Percentiles rank a stretch among this genome's conserved stretches.
phyloP scores from a whole-genome alignment of 1,139 yeast species.

The Magnusiomyces tetraspermus region DNA sequence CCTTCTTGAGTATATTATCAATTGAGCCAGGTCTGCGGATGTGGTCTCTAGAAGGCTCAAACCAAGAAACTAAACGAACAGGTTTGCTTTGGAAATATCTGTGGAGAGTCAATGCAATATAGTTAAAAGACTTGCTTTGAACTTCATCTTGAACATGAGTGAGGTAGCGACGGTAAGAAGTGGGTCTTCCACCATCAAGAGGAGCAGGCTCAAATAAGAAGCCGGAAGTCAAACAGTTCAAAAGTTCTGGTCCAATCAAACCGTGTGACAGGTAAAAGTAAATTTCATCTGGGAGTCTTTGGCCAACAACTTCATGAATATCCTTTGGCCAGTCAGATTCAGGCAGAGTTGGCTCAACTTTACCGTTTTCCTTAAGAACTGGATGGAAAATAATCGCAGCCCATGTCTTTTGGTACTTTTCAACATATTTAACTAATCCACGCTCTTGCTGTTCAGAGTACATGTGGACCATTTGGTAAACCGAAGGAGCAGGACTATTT shows the following conservation, averaged over 20 bases:
- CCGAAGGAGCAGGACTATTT: slow-evolving; percentile 28
- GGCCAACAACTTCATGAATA: slow-evolving; percentile 73
- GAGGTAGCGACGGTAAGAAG: slow-evolving; percentile 50
- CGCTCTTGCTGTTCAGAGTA: slow-evolving; percentile 25
- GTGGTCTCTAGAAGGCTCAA: slow-evolving; percentile 34
- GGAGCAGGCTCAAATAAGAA: slow-evolving; percentile 57
- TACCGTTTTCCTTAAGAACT: slow-evolving; percentile 58
- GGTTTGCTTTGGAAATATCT: slow-evolving; percentile 80
- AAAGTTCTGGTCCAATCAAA: slow-evolving; percentile 51
- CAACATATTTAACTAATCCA: slow-evolving; percentile 26
- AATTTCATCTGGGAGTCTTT: slow-evolving; percentile 78
- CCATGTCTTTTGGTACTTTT: slow-evolving; percentile 43
- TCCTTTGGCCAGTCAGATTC: slow-evolving; percentile 55
- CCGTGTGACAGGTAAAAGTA: slow-evolving; percentile 79
- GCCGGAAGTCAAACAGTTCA: slow-evolving; percentile 63
- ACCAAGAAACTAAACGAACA: slow-evolving; percentile 42
- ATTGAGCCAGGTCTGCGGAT: slow-evolving; percentile 4
- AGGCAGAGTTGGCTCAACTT: slow-evolving; percentile 47
- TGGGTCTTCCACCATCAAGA: slow-evolving; percentile 52
- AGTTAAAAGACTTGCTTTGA: slow-evolving; percentile 54
- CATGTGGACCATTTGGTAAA: slow-evolving; percentile 31
- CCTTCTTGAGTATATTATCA: background rate
- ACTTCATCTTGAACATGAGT: slow-evolving; percentile 37
- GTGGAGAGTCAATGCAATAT: slow-evolving; percentile 64
- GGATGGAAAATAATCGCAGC: slow-evolving; percentile 55